Evolutionary conservation across 2,329 filamentous ascomycete species (phyloP).

Genomic region (Monosporascus ibericus): DNA sequence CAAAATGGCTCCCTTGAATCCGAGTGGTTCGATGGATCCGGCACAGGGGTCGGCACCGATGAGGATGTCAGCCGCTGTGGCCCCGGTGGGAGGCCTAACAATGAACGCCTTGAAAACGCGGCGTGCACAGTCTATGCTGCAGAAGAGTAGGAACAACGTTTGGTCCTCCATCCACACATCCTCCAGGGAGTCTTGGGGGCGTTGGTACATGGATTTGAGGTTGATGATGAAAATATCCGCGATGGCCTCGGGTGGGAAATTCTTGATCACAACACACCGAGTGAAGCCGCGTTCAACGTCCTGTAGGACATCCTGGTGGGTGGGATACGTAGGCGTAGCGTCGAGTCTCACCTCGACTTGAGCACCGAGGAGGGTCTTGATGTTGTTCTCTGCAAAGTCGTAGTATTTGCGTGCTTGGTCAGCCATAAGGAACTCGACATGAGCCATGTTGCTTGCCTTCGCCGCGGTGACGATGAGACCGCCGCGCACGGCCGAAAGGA

Average conservation of each 20-base stretch:
- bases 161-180: slow-evolving; percentile 5
- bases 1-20: too few species aligned
- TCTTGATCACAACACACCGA: neutral
- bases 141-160: slow-evolving; percentile 3
- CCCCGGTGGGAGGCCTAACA: neutral
- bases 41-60: too few species aligned
- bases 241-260: neutral
- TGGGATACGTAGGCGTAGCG: slow-evolving; percentile 4
- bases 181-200: slow-evolving; percentile 6
- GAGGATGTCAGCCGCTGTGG: too few species aligned
- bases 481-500: neutral
- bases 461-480: neutral
- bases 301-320: neutral
- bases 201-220: neutral
- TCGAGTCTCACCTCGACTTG: neutral
- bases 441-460: neutral
- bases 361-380: neutral
- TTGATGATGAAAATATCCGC: neutral
- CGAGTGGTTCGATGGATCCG: too few species aligned
- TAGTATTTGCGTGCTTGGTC: too few species aligned
- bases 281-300: slow-evolving; percentile 3
- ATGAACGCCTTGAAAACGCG: slow-evolving; percentile 3
- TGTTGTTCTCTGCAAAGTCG: too few species aligned
- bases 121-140: neutral
- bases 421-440: too few species aligned